phyloP scores from a whole-genome alignment of 257 asterid genomes.

The Capsicum chinense region DNA sequence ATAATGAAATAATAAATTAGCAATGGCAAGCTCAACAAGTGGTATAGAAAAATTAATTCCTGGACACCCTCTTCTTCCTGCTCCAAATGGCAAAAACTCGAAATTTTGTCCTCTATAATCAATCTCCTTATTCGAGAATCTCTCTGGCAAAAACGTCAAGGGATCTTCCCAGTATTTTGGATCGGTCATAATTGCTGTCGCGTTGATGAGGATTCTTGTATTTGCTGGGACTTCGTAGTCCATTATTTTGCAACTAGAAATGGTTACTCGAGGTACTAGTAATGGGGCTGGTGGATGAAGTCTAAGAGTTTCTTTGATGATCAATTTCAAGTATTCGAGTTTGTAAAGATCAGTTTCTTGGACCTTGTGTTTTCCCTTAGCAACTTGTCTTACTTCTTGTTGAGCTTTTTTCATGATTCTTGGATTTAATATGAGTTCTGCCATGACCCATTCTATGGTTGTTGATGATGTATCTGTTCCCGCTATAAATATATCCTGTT shows the following conservation, averaged over 20 bases:
- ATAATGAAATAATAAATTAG: conserved; percentile 47
- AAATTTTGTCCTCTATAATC: conserved; percentile 51
- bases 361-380: conserved; percentile 26
- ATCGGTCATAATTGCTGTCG: conserved; percentile 39
- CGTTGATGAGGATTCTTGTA: conserved; percentile 47
- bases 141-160: conserved; percentile 45
- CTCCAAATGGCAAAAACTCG: conserved; percentile 59
- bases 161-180: conserved; percentile 48
- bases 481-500: conserved; percentile 35
- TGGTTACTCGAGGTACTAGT: conserved; percentile 33
- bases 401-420: conserved; percentile 29
- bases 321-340: conserved; percentile 29
- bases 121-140: conserved; percentile 37
- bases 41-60: conserved; percentile 48
- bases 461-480: conserved; percentile 36
- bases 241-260: conserved; percentile 25
- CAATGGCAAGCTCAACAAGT: conserved; percentile 52
- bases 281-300: conserved; percentile 38
- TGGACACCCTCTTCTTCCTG: conserved; percentile 61
- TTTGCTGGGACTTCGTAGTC: conserved; percentile 42
- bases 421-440: conserved; percentile 38
- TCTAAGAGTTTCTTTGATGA: conserved; percentile 33
- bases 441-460: conserved; percentile 34
- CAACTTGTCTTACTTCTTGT: conserved; percentile 28
- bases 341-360: conserved; percentile 33